Evolutionary conservation across 202 grass and related monocot genomes (phyloP).

Genomic region (Dendrocalamus latiflorus): DNA sequence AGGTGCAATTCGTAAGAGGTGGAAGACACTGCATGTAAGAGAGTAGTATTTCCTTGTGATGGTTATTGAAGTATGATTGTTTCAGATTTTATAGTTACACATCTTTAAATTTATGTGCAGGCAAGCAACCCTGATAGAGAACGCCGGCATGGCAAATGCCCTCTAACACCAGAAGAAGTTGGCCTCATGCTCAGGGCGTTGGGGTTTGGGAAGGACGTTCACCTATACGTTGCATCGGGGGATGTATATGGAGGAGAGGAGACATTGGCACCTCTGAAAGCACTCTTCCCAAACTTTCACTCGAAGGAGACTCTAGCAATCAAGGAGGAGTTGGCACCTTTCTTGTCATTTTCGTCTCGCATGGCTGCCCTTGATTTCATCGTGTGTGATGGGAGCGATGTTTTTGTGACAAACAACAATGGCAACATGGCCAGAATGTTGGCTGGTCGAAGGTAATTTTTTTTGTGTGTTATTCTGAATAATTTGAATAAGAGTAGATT

Average conservation of each 20-base stretch:
- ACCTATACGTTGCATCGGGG: constrained; percentile 91
- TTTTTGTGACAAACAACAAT: constrained; percentile 95
- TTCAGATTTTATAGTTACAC: constrained; percentile 14
- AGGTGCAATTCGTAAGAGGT: constrained; percentile 74
- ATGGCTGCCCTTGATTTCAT: constrained; percentile 98
- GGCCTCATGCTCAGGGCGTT: constrained; percentile 83
- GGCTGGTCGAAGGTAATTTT: constrained; percentile 80
- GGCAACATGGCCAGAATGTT: constrained; percentile 98
- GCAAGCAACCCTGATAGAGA: constrained; percentile 78
- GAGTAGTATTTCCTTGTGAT: constrained; percentile 16
- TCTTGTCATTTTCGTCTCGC: constrained; percentile 71
- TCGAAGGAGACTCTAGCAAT: constrained; percentile 84
- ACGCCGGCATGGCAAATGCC: constrained; percentile 79
- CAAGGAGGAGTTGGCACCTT: constrained; percentile 66
- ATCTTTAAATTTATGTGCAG: constrained; percentile 38
- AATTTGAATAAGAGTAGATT: background rate
- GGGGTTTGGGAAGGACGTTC: constrained; percentile 75
- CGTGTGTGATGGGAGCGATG: constrained; percentile 70
- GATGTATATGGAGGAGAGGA: constrained; percentile 82
- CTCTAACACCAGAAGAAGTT: constrained; percentile 82
- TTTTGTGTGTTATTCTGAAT: background rate
- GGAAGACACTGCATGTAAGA: constrained; percentile 83
- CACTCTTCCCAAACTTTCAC: constrained; percentile 81
- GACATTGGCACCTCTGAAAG: constrained; percentile 76
- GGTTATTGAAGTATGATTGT: background rate